Conservation (phyloP, 2,329 filamentous ascomycete species). For the Alternaria gansuensis region DNA sequence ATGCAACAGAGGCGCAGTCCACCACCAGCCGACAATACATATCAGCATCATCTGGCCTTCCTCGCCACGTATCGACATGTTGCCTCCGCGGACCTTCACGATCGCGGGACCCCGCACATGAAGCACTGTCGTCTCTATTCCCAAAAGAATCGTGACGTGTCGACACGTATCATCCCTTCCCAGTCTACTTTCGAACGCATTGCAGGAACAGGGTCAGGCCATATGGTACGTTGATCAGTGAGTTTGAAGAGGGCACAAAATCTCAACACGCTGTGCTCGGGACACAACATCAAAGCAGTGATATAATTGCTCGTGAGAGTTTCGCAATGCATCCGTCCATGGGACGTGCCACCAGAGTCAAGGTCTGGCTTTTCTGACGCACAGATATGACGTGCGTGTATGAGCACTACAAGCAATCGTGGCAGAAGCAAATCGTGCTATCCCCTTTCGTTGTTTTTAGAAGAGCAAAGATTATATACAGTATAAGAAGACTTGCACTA, state of each 20-base stretch:
- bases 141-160: constrained; percentile 4
- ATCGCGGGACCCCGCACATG: constrained; percentile 5
- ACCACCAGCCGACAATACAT: constrained; percentile 8
- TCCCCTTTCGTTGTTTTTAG: background rate
- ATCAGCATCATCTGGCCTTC: constrained; percentile 6
- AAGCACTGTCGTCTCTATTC: background rate
- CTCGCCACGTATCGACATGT: constrained; percentile 4
- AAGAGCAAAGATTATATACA: background rate
- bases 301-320: constrained; percentile 2
- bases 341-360: background rate
- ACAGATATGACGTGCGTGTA: background rate
- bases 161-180: constrained; percentile 1
- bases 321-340: background rate
- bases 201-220: background rate
- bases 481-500: background rate
- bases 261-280: background rate
- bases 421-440: background rate
- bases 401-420: background rate
- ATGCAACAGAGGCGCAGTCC: constrained; percentile 30
- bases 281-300: background rate
- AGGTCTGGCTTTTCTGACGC: background rate
- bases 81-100: background rate
- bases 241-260: background rate
- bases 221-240: background rate
- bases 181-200: background rate